phyloP scores from a whole-genome alignment of 75 land plant species.

The Pseudotsuga menziesii region DNA sequence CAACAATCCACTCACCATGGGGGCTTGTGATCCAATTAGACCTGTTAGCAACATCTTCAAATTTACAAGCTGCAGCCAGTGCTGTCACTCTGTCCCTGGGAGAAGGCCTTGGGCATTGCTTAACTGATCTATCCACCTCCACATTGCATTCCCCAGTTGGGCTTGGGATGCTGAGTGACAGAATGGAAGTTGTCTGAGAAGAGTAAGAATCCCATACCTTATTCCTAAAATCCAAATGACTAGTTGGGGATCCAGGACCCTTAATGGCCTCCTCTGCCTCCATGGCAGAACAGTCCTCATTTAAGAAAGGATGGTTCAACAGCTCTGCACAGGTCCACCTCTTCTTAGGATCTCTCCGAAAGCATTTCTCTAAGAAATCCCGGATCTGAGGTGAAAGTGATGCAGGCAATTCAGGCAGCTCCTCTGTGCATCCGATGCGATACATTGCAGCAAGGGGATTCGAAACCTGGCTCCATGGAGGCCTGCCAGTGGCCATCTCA shows the following conservation, averaged over 20 bases:
- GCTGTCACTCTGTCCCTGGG: background rate
- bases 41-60: background rate
- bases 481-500: conserved; percentile 45
- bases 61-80: too few relatives aligned
- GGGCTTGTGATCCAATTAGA: background rate
- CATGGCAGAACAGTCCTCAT: background rate
- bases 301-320: conserved; percentile 34
- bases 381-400: conserved; percentile 17
- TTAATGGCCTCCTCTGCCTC: background rate
- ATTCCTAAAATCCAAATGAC: background rate
- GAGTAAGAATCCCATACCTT: background rate
- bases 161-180: background rate
- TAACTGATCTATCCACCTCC: background rate
- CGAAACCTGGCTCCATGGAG: conserved; percentile 27
- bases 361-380: conserved; percentile 41
- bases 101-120: background rate
- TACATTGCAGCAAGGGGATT: conserved; percentile 24
- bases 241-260: background rate
- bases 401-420: conserved; percentile 26
- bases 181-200: background rate
- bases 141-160: background rate
- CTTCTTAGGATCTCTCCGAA: conserved; percentile 23
- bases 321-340: conserved; percentile 32
- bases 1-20: background rate
- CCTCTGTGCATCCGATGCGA: conserved; percentile 33